Evolutionary conservation across 495 filamentous ascomycete species (phyloP), one percentile per base, ranked within the genome.

Genomic region (Penicillium steckii): DNA sequence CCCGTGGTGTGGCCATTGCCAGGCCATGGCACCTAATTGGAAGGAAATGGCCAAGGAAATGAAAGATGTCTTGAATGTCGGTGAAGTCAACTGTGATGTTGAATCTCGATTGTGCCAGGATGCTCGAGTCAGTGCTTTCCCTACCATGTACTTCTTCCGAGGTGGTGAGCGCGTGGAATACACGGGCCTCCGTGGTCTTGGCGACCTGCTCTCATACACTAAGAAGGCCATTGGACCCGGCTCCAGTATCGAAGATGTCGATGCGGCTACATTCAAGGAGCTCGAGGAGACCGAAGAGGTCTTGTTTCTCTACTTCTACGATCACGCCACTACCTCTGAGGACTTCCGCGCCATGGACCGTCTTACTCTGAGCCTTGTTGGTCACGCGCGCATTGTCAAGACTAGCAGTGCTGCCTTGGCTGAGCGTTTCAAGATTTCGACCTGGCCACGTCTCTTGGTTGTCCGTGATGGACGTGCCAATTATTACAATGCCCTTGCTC

Each of bases 291-390:
- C 85, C 46, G 88, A 96, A 59, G 92, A 96, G 49, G 94, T 98
- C 53, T 85, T 97, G 38, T 98, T 98, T 66, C 68, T 96, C 58
- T 98, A 97, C 71, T 92, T 97, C 68, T 97, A 95, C 69, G 95
- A 98, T 63, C 84, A 94, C 50, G 94, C 94, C 23, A 96, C 94
- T 2, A 92, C 90, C 0, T 81, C 73, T 48, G 94, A 98, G 68
- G 94, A 98, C 70, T 96, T 97, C 65, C 74, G 75, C 56, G 91
- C 92, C 17, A 71, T 98, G 50, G 92, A 97, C 37, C 85, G 91
- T 17, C 68, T 97, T 22, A 87, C 88, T 7, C 77, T 97, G 23
- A 88, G 82, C 60, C 79, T 97, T 30, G 88, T 97, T 50, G 95
- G 95, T 15, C 91, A 90, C 61, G 95, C 90, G 22, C 90, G 87